Evolutionary conservation across 2,329 filamentous ascomycete species (phyloP), one percentile per base, ranked within the genome.

Genomic region (Calonectria multiphialidica): DNA sequence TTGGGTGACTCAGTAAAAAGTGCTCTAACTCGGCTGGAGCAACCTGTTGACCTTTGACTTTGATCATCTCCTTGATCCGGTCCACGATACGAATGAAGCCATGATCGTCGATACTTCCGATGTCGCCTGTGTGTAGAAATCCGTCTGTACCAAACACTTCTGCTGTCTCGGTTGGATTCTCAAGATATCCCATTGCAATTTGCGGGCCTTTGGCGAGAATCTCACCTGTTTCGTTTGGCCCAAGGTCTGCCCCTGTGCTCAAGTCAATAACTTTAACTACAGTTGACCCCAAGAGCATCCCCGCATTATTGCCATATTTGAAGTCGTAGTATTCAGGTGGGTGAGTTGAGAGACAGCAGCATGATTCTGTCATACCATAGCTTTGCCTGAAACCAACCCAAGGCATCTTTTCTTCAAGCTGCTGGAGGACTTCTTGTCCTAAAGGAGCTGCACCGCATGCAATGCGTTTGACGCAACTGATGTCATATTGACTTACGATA

Each of bases 351-450:
- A 97, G 96, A 55, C 88, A 89, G 83, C 90, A 85, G 35, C 87
- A 88, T 0, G 95, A 97, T 84, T 98, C 95, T 1, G 95, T 98
- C 95, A 97, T 97, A 50, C 95, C 95, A 80, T 97, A 98, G 84
- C 95, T 70, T 30, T 79, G 77, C 33, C 72, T 76, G 42, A 78
- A 76, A 0, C 75, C 72, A 0, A 65, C 61, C 9, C 73, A 47
- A 0, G 78, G 75, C 4, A 79, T 70, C 18, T 67, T 44, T 1
- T 67, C 44, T 18, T 76, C 57, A 2, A 79, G 67, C 2, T 61
- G 59, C 16, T 28, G 12, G 1, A 75, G 18, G 2, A 78, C 59
- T 10, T 74, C 69, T 21, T 30, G 33, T 16, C 68, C 72, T 0
- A 78, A 4, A 5, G 77, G 77, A 1, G 76, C 77, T 1, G 77